phyloP scores from a whole-genome alignment of 2,329 filamentous ascomycete species.

The Nigrospora sphaerica region DNA sequence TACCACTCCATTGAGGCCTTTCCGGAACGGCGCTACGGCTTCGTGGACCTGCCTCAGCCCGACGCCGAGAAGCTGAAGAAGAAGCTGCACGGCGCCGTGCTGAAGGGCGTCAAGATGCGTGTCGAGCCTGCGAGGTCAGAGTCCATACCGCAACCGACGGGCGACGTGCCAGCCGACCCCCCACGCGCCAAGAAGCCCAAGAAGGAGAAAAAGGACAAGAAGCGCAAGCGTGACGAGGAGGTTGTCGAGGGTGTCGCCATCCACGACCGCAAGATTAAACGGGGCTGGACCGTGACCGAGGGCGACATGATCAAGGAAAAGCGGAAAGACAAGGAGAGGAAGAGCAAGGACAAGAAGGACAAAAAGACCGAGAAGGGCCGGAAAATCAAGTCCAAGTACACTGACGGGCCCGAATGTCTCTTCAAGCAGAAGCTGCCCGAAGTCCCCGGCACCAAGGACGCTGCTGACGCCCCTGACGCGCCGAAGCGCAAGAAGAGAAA shows the following conservation, averaged over 20 bases:
- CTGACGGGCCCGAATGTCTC: conserved; percentile 71
- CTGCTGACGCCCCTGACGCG: conserved; percentile 31
- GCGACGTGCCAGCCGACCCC: conserved; percentile 22
- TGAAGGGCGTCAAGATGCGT: conserved; percentile 79
- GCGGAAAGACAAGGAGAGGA: conserved; percentile 34
- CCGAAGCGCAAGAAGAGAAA: conserved; percentile 55
- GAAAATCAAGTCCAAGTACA: conserved; percentile 67
- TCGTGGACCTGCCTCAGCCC: conserved; percentile 70
- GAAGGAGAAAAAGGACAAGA: conserved; percentile 35
- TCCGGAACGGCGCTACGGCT: conserved; percentile 86
- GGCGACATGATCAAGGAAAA: conserved; percentile 40
- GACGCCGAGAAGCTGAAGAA: conserved; percentile 88
- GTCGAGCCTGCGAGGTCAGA: conserved; percentile 73
- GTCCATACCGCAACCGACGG: conserved; percentile 35
- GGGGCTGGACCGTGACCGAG: conserved; percentile 76
- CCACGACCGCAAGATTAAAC: conserved; percentile 72
- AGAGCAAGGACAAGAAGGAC: conserved; percentile 41
- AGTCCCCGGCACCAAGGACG: conserved; percentile 30
- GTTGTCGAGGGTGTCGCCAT: conserved; percentile 63
- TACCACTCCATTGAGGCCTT: conserved; percentile 82
- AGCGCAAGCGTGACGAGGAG: conserved; percentile 41
- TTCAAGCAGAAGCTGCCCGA: conserved; percentile 73
- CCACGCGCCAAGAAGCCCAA: conserved; percentile 21
- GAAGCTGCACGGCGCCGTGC: conserved; percentile 78
- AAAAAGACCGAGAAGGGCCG: conserved; percentile 49